phyloP scores from a whole-genome alignment of 371 early-diverging fungal genomes.

The Rhizomucor miehei region DNA sequence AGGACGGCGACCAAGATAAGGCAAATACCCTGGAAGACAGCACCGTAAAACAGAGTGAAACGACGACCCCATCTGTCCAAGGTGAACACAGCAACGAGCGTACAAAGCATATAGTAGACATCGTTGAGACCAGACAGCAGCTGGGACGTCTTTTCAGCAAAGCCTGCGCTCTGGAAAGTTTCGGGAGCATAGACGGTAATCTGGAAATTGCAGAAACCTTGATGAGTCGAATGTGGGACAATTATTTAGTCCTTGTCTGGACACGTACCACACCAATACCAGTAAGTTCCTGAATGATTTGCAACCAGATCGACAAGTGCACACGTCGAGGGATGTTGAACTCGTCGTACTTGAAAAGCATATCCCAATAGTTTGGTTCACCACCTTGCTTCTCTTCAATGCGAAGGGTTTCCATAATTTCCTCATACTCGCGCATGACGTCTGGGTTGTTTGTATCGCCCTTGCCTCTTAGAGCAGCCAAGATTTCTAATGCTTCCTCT shows the following conservation, averaged over 20 bases:
- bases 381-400: conserved; percentile 28
- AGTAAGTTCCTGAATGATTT: conserved; percentile 40
- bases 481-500: conserved; percentile 32
- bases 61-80: conserved; percentile 38
- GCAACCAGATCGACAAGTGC: conserved; percentile 38
- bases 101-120: conserved; percentile 33
- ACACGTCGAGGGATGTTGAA: conserved; percentile 43
- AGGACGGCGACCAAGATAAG: conserved; percentile 33
- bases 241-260: background rate
- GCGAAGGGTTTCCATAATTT: conserved; percentile 23
- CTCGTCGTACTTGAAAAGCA: conserved; percentile 32
- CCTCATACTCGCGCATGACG: conserved; percentile 29
- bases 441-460: conserved; percentile 32
- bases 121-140: conserved; percentile 38
- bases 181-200: conserved; percentile 42
- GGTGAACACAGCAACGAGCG: conserved; percentile 37
- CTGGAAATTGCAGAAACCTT: background rate
- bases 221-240: background rate
- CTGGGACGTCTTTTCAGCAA: conserved; percentile 26
- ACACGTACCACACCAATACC: conserved; percentile 31
- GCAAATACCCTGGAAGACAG: conserved; percentile 35
- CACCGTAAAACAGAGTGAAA: conserved; percentile 36
- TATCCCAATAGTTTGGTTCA: conserved; percentile 33
- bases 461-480: conserved; percentile 36
- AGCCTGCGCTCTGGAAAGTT: conserved; percentile 32